Base-by-base conservation (phyloP, 176 grass and related monocot genomes). In the Avena atlantica region DNA sequence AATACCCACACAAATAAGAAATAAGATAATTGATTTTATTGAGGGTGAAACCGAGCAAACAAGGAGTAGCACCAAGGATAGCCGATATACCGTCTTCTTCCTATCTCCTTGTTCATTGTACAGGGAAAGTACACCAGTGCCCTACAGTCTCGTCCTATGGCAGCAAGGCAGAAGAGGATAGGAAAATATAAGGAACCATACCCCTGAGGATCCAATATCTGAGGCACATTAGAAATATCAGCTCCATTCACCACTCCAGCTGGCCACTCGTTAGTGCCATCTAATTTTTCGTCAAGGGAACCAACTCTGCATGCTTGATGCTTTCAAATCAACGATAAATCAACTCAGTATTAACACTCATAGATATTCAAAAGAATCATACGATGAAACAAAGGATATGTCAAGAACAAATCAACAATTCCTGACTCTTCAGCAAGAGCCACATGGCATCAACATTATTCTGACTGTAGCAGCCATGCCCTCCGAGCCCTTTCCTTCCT, bases 341-440 rank as follows among this genome's bases (percentile, higher is more conserved):
- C 13, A 79, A 20, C 45, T 78, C 16, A 8, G 50, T 66, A 78
- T 36, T 79, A 48, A 15, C 70, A 89, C 12, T 29, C 44, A 3
- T 27, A 84, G 21, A 65, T 25, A 83, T 37, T 23, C 13, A 71
- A 87, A 77, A 40, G 44, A 76, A 70, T 24, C 70, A 56, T 24
- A 37, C 2, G 36, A 24, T 29, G 20, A 20, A 86, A 71, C 69
- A 84, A 90, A 92, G 93, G 93, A 98, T 98, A 98, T 95, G 93
- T 95, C 81, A 96, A 89, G 81, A 98, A 94, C 74, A 98, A 77
- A 88, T 98, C 93, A 14, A 94, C 85, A 8, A 96, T 87, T n/a
- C 85, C 88, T 6, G 87, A 82, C 53, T 98, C 92, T 27, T 98
- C 96, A 0, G 93, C 90, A 45, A 94, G 88, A 78, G 96, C 92